Evolutionary conservation across 2,329 filamentous ascomycete genomes (phyloP), one percentile per base, ranked within the genome.

Genomic region (Coniella lustricola): DNA sequence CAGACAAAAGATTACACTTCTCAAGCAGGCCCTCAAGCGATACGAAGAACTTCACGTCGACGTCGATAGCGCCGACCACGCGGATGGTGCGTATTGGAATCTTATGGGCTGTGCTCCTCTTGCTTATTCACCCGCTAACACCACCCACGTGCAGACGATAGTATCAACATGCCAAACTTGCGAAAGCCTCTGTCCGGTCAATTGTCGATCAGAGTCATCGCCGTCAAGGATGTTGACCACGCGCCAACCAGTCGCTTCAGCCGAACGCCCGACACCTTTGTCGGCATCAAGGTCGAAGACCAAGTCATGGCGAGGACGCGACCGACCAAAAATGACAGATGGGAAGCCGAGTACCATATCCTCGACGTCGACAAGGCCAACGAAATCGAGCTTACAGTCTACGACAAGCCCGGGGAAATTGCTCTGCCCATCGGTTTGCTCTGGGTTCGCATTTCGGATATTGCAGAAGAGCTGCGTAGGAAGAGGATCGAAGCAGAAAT

Each of bases 291-390:
- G 69, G 91, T 97, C 38, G 93, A 98, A 70, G 93, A 98, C 67
- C 81, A 85, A 46, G 81, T 96, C 54, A 89, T 94, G 59, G 90
- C 90, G 35, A 81, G 90, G 56, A 98, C 93, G 20, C 88, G 82
- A 64, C 79, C 85, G 1, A 89, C 90, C 9, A 79, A 90, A 50
- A 95, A 77, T 53, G 93, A 98, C 67, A 82, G 82, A 60, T 98
- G 91, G 91, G 83, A 90, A 36, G 87, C 89, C 57, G 93, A 98
- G 68, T 80, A 84, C 32, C 93, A 96, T 66, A 90, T 84, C 50
- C 84, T 98, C 53, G 88, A 93, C 55, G 93, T 98, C 49, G 91
- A 97, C 69, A 97, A 97, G 72, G 93, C 93, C 45, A 98, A 98
- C 67, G 93, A 98, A 68, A 89, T 98, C 53, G 93, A 98, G 64